These are phyloP conservation scores for Euryodendron excelsum DNA, from an alignment of 148 eudicot genomes.

Conservation along the genomic window DNA sequence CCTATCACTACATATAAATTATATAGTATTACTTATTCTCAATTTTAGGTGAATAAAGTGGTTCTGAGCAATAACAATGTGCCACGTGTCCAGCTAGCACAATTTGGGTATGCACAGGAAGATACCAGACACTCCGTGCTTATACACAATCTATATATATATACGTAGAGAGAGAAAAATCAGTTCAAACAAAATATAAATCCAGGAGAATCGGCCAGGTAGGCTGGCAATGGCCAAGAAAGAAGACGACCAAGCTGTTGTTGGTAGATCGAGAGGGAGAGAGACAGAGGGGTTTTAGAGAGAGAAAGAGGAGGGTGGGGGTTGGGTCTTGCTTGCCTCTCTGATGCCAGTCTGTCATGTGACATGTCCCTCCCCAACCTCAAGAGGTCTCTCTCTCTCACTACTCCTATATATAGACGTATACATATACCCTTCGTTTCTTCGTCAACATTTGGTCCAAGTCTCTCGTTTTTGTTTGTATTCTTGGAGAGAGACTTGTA, in stretches of 20 bases:
- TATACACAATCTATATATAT: no score
- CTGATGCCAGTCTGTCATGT: conserved; percentile 12
- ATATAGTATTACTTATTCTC: no score
- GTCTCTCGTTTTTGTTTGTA: not conserved
- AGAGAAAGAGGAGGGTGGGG: conserved; percentile 10
- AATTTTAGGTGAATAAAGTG: no score
- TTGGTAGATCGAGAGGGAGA: no score
- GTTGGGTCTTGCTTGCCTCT: not conserved
- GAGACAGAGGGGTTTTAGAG: no score
- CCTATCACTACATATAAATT: no score
- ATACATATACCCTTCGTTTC: not conserved
- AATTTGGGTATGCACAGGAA: no score
- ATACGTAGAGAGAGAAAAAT: no score
- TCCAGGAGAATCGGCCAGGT: conserved; percentile 11
- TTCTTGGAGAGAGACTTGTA: not conserved
- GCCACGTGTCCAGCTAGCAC: no score
- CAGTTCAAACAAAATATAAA: not conserved
- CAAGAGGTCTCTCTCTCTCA: conserved; percentile 5
- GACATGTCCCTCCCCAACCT: no score
- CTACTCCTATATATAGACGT: not conserved
- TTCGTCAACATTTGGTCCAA: conserved; percentile 1
- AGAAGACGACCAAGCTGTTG: conserved; percentile 16
- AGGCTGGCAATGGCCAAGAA: not conserved
- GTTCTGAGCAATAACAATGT: no score
- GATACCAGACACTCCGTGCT: no score